phyloP scores from a whole-genome alignment of 495 filamentous ascomycete species.

The Aspergillus ostianus region DNA sequence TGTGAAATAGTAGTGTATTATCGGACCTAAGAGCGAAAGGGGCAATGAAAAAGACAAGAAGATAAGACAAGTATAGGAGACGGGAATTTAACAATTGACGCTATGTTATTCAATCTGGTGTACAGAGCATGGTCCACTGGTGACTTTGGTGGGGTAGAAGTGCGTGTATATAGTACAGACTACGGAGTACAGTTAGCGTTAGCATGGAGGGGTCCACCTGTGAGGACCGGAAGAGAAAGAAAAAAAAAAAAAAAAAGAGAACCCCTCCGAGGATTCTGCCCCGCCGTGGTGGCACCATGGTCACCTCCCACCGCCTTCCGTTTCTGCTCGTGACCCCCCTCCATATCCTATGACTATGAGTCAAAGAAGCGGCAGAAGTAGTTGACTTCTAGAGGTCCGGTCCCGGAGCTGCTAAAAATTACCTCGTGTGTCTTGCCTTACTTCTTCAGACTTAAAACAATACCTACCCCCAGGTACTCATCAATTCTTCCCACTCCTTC shows the following conservation, averaged over 20 bases:
- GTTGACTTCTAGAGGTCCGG: neutral
- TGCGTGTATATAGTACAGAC: neutral
- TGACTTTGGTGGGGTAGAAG: neutral
- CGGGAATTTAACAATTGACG: too few species aligned
- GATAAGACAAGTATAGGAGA: too few species aligned
- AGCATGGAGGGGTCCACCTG: neutral
- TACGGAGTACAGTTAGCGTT: too few species aligned
- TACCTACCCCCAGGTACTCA: neutral
- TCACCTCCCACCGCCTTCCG: neutral
- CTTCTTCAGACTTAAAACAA: constrained; percentile 2
- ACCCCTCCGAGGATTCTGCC: neutral
- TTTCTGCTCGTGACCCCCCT: neutral
- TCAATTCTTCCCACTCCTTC: neutral
- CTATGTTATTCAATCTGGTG: too few species aligned
- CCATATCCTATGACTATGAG: neutral
- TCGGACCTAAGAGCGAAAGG: too few species aligned
- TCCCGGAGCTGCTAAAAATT: neutral
- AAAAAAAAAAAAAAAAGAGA: neutral
- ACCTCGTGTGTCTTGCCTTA: too few species aligned
- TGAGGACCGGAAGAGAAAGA: neutral
- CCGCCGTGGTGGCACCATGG: neutral
- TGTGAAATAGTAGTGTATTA: too few species aligned
- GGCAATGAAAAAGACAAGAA: too few species aligned
- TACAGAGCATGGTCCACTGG: too few species aligned
- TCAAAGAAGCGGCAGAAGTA: neutral